A percentile compares a stretch with the other conserved stretches of the same genome.
phyloP scores from a whole-genome alignment of 1,284 basidiomycete genomes.

The Ganoderma meredithae region DNA sequence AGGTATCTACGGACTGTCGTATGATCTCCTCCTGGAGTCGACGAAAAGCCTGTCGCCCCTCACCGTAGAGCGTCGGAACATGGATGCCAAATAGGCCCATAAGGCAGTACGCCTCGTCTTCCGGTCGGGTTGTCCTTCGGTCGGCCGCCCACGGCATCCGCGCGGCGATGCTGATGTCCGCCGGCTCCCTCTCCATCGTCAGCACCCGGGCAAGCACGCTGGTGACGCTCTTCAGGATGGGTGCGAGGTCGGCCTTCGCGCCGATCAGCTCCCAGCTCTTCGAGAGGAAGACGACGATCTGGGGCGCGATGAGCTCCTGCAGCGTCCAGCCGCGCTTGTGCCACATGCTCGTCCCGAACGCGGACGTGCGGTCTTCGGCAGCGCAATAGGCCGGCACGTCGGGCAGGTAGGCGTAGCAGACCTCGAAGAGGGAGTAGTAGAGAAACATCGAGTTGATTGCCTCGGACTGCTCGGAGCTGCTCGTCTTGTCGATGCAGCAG shows the following conservation, averaged over 20 bases:
- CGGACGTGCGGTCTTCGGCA: neutral
- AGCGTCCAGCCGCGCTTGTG: slow-evolving; percentile 22
- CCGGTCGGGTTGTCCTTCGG: slow-evolving; percentile 6
- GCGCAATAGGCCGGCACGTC: slow-evolving; percentile 11
- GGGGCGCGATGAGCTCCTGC: slow-evolving; percentile 23
- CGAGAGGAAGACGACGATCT: slow-evolving; percentile 19
- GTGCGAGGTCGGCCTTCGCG: slow-evolving; percentile 15
- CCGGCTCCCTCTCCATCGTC: neutral
- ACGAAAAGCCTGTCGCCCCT: slow-evolving; percentile 9
- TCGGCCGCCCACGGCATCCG: neutral
- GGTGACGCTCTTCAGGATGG: slow-evolving; percentile 9
- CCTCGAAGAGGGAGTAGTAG: slow-evolving; percentile 10
- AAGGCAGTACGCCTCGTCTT: slow-evolving; percentile 14
- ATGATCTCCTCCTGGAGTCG: slow-evolving; percentile 14
- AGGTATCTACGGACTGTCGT: slow-evolving; percentile 8
- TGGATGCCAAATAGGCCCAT: slow-evolving; percentile 11
- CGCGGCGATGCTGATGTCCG: neutral
- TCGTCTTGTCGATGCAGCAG: slow-evolving; percentile 22
- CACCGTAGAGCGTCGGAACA: slow-evolving; percentile 15
- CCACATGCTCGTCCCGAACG: slow-evolving; percentile 19
- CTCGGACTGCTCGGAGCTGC: slow-evolving; percentile 18
- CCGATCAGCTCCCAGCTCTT: slow-evolving; percentile 19
- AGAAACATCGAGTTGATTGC: slow-evolving; percentile 22
- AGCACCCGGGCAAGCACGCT: slow-evolving; percentile 17
- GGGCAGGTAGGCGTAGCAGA: slow-evolving; percentile 15